Base-by-base conservation (phyloP, 2,329 filamentous ascomycete species). In the Fulvia fulva region DNA sequence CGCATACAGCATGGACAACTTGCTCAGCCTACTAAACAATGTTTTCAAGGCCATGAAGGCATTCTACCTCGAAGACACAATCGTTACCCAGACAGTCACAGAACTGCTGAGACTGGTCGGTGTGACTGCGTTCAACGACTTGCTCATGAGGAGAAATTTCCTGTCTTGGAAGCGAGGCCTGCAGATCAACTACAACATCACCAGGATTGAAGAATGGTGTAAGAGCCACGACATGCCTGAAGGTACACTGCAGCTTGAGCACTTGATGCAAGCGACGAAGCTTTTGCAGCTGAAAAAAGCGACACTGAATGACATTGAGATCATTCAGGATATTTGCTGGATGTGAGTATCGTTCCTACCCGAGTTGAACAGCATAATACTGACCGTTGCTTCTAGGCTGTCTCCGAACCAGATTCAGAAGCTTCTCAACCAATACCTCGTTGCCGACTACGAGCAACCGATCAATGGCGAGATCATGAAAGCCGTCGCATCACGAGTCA, bases 401-500 rank as follows among this genome's bases (percentile, higher is more conserved):
- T 97, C 93, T 1, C 94, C 94, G 53, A 97, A 97, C 77, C 94
- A 99, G 76, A 99, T 99, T 63, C 94, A 99, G 77, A 99, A 99
- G 80, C 84, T 99, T 32, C 82, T 99, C 65, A 99, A 99, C 77
- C 94, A 99, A 76, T 99, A 99, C 73, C 84, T 99, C 51, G 93
- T 99, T 57, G 94, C 94, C 60, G 94, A 99, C 76, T 99, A 99
- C 75, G 94, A 99, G 77, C 94, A 97, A 77, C 94, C 94, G 37
- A 99, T 99, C 76, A 97, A 99, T 70, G 94, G 93, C 72, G 94
- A 99, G 75, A 99, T 99, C 73, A 99, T 99, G 94, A 99, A 99
- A 80, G 94, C 94, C 7, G 95, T 99, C 54, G 94, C 95, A 7
- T 96, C 91, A 41, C 85, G 92, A 54, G 94, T 99, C 49, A 97